Base-by-base conservation (phyloP, 192 early-diverging fungal species). In the Jimgerdemannia flammicorona region DNA sequence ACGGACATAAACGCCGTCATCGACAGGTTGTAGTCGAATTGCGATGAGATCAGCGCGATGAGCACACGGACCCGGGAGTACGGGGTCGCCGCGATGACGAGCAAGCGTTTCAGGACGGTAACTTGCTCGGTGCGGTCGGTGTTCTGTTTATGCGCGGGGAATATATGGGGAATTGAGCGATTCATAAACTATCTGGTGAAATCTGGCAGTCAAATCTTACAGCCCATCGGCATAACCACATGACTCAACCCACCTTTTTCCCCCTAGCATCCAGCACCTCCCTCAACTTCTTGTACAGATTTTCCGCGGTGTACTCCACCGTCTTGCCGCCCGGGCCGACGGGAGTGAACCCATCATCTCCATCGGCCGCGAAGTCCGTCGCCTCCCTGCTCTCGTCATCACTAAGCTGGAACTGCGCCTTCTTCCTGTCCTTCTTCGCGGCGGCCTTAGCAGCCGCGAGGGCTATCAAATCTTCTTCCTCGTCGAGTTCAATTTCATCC, bases 31-130 rank as follows among this genome's bases (percentile, higher is more conserved):
- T 86, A 84, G 81, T 99, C 98, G 75, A 98, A 98, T 80, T 89
- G 94, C 66, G 95, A 88, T 29, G 96, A 91, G 72, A 97, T 90
- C 77, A 98, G 86, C 64, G 87, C 89, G 76, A 98, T 88, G 18
- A 98, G 87, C 64, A 98, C 95, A 64, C 89, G 88, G 74, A 93
- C 87, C 81, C 89, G 89, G 82, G 96, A 93, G 84, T 91, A 93
- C 3, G 94, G 85, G 42, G 90, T 91, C 70, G 72, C 79, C 20
- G 94, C 89, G 39, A 88, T 77, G 20, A 65, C 80, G 8, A 94
- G 81, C 19, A 99, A 80, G 20, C 71, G 75, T 77, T 92, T 85
- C 43, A 98, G 80, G 72, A 87, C 84, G 64, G 79, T 79, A 75
- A 97, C 89, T 80, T 94, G 91, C 71, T 86, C 90, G 43, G 86